Conservation (phyloP, 805 yeast species). For the Candida germanica region DNA sequence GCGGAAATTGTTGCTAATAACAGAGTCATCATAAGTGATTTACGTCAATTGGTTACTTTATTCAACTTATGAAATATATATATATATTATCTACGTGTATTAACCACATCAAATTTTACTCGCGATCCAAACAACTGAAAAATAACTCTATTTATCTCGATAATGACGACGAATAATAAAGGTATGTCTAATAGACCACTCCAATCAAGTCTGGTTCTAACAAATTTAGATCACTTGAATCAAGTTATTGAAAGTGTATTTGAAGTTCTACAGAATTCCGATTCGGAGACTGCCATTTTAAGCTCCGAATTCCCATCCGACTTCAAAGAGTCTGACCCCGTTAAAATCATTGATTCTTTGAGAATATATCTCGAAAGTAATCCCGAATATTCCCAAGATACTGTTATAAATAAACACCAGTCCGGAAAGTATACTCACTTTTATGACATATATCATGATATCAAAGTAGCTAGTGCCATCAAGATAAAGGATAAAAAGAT, state of each 20-base stretch:
- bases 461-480: slow-evolving; percentile 53
- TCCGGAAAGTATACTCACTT: slow-evolving; percentile 43
- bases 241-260: slow-evolving; percentile 14
- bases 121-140: background rate
- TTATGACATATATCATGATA: slow-evolving; percentile 63
- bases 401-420: slow-evolving; percentile 41
- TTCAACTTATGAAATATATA: slow-evolving; percentile 7
- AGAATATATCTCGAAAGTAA: slow-evolving; percentile 30
- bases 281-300: slow-evolving; percentile 18
- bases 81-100: background rate
- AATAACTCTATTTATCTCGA: background rate
- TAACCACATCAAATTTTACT: background rate
- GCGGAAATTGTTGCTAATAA: slow-evolving; percentile 29
- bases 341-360: slow-evolving; percentile 42
- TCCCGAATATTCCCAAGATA: slow-evolving; percentile 21
- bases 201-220: slow-evolving; percentile 1
- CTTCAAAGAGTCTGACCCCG: slow-evolving; percentile 46
- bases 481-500: slow-evolving; percentile 45
- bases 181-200: slow-evolving; percentile 2
- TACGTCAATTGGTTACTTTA: slow-evolving; percentile 17
- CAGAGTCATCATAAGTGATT: slow-evolving; percentile 24
- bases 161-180: slow-evolving; percentile 4
- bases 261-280: slow-evolving; percentile 25
- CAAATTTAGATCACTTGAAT: slow-evolving; percentile 1
- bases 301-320: slow-evolving; percentile 37